Evolutionary conservation across 2,329 filamentous ascomycete species (phyloP).

Genomic region (Alternaria brassicae): DNA sequence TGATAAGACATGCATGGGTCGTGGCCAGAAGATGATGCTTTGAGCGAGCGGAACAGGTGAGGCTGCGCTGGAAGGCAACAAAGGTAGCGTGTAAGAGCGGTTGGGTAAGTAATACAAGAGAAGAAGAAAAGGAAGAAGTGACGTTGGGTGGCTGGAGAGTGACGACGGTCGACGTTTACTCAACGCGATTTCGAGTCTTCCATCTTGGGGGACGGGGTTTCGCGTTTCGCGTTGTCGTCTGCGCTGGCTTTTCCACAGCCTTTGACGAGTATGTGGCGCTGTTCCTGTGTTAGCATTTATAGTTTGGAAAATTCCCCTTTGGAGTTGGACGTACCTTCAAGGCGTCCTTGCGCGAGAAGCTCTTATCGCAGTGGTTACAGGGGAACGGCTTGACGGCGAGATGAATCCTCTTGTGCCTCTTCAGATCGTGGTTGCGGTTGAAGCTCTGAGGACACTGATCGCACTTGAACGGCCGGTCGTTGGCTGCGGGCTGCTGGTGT

Average conservation of each 20-base stretch:
- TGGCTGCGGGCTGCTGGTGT: constrained; percentile 61
- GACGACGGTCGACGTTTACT: background rate
- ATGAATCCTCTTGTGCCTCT: constrained; percentile 95
- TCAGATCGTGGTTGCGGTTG: constrained; percentile 94
- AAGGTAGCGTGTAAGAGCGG: constrained; percentile 16
- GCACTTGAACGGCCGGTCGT: constrained; percentile 92
- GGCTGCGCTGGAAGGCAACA: constrained; percentile 16
- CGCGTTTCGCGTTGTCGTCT: constrained; percentile 43
- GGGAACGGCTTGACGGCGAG: constrained; percentile 95
- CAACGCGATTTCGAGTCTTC: constrained; percentile 43
- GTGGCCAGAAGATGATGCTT: constrained; percentile 33
- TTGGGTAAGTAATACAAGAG: constrained; percentile 45
- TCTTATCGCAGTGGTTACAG: constrained; percentile 90
- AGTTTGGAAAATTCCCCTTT: constrained; percentile 43
- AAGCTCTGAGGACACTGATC: constrained; percentile 92
- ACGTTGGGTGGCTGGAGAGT: no score
- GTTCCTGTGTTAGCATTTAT: constrained; percentile 6
- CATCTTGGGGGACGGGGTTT: constrained; percentile 44
- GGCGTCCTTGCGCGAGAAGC: constrained; percentile 94
- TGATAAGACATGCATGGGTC: constrained; percentile 19
- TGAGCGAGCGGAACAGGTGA: constrained; percentile 33
- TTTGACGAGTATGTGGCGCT: constrained; percentile 73
- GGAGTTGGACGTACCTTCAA: constrained; percentile 75
- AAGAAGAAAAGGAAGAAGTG: constrained; percentile 41
- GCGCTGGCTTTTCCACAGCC: constrained; percentile 65